A percentile compares a stretch with the other conserved stretches of the same genome.
These are phyloP conservation scores for Parsonsia alboflavescens DNA, from an alignment of 257 asterid genomes.

Conservation along the genomic window DNA sequence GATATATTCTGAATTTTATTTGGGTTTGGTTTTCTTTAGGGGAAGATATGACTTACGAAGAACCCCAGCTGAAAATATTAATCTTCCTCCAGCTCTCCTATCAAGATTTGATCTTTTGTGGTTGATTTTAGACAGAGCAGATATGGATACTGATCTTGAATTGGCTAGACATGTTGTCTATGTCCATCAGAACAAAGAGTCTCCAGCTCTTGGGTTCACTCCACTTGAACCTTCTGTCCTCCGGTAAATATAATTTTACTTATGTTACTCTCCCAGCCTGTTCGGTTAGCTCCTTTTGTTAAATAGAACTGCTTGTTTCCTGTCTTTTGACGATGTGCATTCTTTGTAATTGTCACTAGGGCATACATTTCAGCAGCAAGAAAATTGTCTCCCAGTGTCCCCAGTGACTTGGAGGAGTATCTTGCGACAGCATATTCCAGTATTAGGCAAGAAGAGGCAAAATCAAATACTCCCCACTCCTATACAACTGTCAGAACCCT, in stretches of 20 bases:
- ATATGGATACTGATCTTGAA: slow-evolving; percentile 97
- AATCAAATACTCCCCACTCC: slow-evolving; percentile 79
- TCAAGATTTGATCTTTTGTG: slow-evolving; percentile 97
- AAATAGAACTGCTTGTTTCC: not conserved
- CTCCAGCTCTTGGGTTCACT: slow-evolving; percentile 96
- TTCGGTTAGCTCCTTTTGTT: not conserved
- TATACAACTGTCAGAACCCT: slow-evolving; percentile 78
- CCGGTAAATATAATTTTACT: slow-evolving; percentile 42
- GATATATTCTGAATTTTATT: not conserved
- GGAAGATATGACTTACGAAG: slow-evolving; percentile 96
- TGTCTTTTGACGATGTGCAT: not conserved
- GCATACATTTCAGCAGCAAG: slow-evolving; percentile 96
- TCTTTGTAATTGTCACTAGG: slow-evolving; percentile 41
- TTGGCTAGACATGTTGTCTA: slow-evolving; percentile 97
- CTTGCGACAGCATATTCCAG: slow-evolving; percentile 90
- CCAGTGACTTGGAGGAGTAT: slow-evolving; percentile 87
- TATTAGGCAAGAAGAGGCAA: slow-evolving; percentile 98
- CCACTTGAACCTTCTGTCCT: slow-evolving; percentile 96
- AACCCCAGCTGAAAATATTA: slow-evolving; percentile 97
- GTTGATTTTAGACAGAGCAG: slow-evolving; percentile 97
- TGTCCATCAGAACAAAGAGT: slow-evolving; percentile 91
- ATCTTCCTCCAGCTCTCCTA: slow-evolving; percentile 97
- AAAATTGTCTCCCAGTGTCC: slow-evolving; percentile 71
- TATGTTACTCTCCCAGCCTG: slow-evolving; percentile 2
- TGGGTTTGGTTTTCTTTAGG: slow-evolving; percentile 36